Percentiles rank a stretch among this genome's conserved stretches.
These are phyloP conservation scores for Beauveria varroae DNA, from an alignment of 2,329 filamentous ascomycete genomes.

Conservation along the genomic window DNA sequence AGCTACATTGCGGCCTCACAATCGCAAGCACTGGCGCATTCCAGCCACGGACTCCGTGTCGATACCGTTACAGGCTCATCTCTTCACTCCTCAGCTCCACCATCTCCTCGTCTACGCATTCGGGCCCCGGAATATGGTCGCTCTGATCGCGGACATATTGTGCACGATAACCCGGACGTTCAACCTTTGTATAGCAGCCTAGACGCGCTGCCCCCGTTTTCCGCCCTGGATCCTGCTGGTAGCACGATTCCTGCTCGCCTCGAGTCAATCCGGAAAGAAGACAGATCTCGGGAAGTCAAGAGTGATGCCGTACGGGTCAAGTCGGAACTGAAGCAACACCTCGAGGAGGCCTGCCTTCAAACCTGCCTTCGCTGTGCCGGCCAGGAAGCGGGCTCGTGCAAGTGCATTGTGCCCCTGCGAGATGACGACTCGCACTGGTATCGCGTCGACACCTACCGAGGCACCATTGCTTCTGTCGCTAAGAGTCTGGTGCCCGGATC, in stretches of 20 bases:
- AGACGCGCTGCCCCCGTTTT: constrained; percentile 4
- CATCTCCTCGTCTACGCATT: not conserved
- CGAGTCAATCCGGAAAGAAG: not conserved
- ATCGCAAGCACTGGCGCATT: not conserved
- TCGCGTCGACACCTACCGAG: constrained; percentile 4
- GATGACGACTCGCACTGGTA: constrained; percentile 8
- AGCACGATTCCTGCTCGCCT: not conserved
- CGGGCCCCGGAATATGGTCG: not conserved
- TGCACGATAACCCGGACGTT: not conserved
- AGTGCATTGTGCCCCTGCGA: not conserved
- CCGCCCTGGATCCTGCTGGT: not conserved
- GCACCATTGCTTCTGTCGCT: constrained; percentile 7
- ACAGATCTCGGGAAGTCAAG: not conserved
- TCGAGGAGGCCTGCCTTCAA: not conserved
- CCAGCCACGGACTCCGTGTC: not conserved
- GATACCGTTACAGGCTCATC: not conserved
- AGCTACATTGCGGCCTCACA: not conserved
- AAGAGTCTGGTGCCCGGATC: constrained; percentile 6
- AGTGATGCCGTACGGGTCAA: not conserved
- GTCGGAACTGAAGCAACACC: not conserved
- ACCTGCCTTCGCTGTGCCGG: constrained; percentile 1
- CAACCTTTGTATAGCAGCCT: not conserved
- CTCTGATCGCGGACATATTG: not conserved
- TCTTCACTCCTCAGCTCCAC: not conserved
- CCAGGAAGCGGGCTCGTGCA: not conserved